phyloP scores from a whole-genome alignment of 495 filamentous ascomycete genomes.

The Eremomyces bilateralis region DNA sequence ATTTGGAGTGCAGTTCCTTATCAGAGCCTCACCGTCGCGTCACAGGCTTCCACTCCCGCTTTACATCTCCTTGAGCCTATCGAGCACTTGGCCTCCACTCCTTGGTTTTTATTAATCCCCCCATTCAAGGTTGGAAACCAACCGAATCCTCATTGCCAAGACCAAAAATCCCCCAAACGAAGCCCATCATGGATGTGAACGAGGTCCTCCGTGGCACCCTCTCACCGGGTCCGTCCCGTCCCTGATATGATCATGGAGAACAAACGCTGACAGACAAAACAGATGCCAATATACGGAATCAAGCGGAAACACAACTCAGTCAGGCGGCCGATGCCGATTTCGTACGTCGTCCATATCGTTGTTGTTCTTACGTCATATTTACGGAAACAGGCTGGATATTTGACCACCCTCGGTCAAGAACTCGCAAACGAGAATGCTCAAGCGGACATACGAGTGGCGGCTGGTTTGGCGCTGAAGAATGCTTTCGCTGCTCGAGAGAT shows the following conservation, averaged over 20 bases:
- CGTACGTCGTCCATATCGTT: conserved; percentile 56
- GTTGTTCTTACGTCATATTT: too few relatives aligned
- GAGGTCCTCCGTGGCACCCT: conserved; percentile 82
- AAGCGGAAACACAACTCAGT: conserved; percentile 80
- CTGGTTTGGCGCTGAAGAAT: conserved; percentile 93
- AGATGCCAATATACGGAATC: conserved; percentile 79
- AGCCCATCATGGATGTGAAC: conserved; percentile 47
- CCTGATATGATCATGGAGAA: conserved; percentile 5
- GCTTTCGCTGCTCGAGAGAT: conserved; percentile 83
- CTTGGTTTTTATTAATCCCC: too few relatives aligned
- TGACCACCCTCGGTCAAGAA: conserved; percentile 73
- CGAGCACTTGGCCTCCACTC: neutral
- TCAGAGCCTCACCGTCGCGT: too few relatives aligned
- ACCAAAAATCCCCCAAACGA: too few relatives aligned
- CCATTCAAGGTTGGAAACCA: too few relatives aligned
- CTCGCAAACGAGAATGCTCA: conserved; percentile 76
- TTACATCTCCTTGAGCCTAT: neutral
- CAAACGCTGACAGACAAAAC: too few relatives aligned
- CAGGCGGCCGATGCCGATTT: conserved; percentile 87
- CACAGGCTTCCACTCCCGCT: neutral
- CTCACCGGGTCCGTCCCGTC: conserved; percentile 47
- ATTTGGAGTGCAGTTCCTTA: too few relatives aligned
- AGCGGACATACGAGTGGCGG: conserved; percentile 68
- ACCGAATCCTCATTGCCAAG: too few relatives aligned
- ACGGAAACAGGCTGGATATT: conserved; percentile 71